phyloP scores from a whole-genome alignment of 2,329 filamentous ascomycete genomes.

The Fonsecaea pedrosoi region DNA sequence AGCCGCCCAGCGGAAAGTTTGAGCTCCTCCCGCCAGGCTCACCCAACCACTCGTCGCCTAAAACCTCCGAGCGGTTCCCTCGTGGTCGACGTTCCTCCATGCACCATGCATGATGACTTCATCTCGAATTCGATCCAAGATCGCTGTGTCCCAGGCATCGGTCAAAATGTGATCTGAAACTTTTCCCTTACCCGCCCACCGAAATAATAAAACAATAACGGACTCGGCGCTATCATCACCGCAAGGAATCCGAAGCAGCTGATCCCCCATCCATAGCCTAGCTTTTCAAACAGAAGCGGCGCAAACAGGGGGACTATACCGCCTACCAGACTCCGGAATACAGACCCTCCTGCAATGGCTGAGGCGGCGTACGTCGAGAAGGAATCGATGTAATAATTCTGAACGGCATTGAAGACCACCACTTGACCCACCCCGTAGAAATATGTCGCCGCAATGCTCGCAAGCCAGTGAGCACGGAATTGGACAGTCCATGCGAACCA shows the following conservation, averaged over 20 bases:
- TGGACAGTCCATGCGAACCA: conserved; percentile 60
- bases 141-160: background rate
- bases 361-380: conserved; percentile 57
- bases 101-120: conserved; percentile 4
- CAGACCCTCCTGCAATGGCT: conserved; percentile 55
- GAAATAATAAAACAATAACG: conserved; percentile 57
- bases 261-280: conserved; percentile 51
- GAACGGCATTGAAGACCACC: conserved; percentile 59
- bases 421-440: conserved; percentile 61
- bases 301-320: conserved; percentile 60
- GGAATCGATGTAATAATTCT: conserved; percentile 53
- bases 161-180: conserved; percentile 43
- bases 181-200: conserved; percentile 55
- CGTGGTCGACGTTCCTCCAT: conserved; percentile 2
- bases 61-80: conserved; percentile 8
- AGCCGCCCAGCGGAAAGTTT: conserved; percentile 9
- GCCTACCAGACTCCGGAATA: conserved; percentile 54
- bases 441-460: conserved; percentile 54
- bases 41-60: conserved; percentile 9
- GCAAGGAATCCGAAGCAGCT: conserved; percentile 57
- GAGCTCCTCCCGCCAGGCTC: conserved; percentile 7
- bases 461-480: conserved; percentile 58
- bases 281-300: conserved; percentile 47
- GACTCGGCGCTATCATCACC: conserved; percentile 57
- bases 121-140: background rate